Base-by-base conservation (phyloP, 2,329 filamentous ascomycete genomes). In the Fusarium zealandicum region DNA sequence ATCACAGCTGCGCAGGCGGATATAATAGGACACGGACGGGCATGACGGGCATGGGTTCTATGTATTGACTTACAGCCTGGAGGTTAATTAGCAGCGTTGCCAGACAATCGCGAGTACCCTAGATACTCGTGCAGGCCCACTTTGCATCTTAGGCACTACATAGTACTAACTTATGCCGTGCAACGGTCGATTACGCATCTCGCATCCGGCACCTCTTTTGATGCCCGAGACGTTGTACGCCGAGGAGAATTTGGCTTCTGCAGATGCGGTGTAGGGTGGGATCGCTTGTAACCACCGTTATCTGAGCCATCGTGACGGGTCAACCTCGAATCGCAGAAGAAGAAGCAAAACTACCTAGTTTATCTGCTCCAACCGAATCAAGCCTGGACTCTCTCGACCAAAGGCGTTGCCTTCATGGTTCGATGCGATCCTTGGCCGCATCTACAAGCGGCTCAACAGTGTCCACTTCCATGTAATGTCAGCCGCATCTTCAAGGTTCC, bases 161-260 rank as follows among this genome's bases (percentile, higher is more conserved):
- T n/a, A n/a, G n/a, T n/a, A n/a, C 22, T 25, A 22, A 5, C 20
- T 25, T 9, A 45, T 54, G 45, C 17, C 36, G 56, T 61, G 37
- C 22, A 37, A 38, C 55, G 18, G 25, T 12, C 38, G 47, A 48
- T 22, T 30, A 16, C 16, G 32, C 51, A 62, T 57, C 60, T 63
- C 60, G 60, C 60, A 54, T 61, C 52, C 28, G 56, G 37, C 59
- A 32, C 60, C 60, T 61, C 35, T 63, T 63, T 63, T 13, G 60
- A 63, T 40, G 42, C 40, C 41, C 33, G 14, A 27, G 37, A 28
- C 39, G 54, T 57, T 25, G 36, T 47, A 61, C 51, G 33, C 25
- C 13, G 27, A 59, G 59, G 45, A 51, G 50, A 52, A 59, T 43
- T 56, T 63, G 36, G 55, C 45, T 49, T 39, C 44, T 17, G 35